Percentiles rank a stretch among this genome's conserved stretches.
These are phyloP conservation scores for Omphalotus guepiniiformis DNA, from an alignment of 768 basidiomycete genomes.

Conservation along the genomic window DNA sequence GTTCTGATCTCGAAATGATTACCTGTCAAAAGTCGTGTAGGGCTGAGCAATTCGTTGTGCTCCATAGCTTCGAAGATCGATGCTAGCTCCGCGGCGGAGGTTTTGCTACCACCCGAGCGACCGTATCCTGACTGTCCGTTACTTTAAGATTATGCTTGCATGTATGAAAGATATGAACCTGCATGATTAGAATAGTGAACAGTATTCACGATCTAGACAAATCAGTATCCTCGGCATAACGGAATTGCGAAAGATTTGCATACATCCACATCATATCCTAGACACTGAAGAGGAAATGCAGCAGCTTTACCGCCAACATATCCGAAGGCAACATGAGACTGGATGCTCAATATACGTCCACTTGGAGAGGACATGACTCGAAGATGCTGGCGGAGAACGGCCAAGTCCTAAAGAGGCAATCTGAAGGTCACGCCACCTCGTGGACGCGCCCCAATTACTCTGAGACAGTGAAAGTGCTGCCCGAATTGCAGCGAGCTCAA, in stretches of 20 bases:
- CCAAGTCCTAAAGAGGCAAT: too few species aligned
- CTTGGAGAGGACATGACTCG: too few species aligned
- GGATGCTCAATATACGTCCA: constrained; percentile 82
- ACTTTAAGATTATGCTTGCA: neutral
- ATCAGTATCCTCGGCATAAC: constrained; percentile 9
- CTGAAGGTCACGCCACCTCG: too few species aligned
- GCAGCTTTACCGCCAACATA: constrained; percentile 89
- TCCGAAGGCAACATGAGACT: constrained; percentile 91
- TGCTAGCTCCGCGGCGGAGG: constrained; percentile 72
- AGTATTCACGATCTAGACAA: constrained; percentile 71
- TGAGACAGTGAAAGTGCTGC: too few species aligned
- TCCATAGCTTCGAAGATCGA: constrained; percentile 72
- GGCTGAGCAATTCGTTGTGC: constrained; percentile 67
- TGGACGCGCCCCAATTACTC: too few species aligned
- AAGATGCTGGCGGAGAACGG: too few species aligned
- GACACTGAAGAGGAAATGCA: constrained; percentile 71
- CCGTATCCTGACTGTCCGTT: constrained; percentile 65
- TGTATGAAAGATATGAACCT: constrained; percentile 36
- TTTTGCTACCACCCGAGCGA: constrained; percentile 72
- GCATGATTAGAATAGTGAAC: constrained; percentile 96
- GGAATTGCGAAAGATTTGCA: constrained; percentile 21
- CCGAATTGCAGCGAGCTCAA: too few species aligned
- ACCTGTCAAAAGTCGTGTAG: constrained; percentile 80
- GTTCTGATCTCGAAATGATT: constrained; percentile 7
- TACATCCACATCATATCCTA: constrained; percentile 96